Conservation (phyloP, 73 alveolate species). For the Symbiodinium pilosum region DNA sequence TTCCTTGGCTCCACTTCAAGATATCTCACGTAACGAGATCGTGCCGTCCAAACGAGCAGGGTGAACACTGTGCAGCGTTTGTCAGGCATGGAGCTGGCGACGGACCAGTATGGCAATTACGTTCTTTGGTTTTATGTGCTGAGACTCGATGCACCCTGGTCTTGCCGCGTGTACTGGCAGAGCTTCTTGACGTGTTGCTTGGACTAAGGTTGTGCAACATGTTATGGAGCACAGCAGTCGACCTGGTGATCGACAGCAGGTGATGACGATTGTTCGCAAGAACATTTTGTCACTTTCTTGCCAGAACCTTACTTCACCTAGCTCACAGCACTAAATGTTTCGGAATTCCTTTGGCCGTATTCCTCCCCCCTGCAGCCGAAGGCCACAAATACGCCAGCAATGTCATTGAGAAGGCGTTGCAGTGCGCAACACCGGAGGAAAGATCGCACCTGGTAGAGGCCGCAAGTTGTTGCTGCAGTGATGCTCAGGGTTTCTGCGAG, state of each 20-base stretch:
- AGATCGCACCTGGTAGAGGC: slow-evolving; percentile 48
- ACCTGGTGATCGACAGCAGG: slow-evolving; percentile 96
- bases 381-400: slow-evolving; percentile 93
- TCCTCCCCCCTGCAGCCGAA: background rate
- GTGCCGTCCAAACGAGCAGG: too few relatives aligned
- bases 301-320: background rate
- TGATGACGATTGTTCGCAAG: slow-evolving; percentile 56
- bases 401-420: slow-evolving; percentile 94
- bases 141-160: background rate
- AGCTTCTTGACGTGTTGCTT: slow-evolving; percentile 95
- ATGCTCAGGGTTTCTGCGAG: background rate
- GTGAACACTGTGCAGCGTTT: too few relatives aligned
- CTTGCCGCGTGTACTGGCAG: slow-evolving; percentile 96
- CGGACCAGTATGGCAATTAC: slow-evolving; percentile 96
- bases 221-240: slow-evolving; percentile 97
- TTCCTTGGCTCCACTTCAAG: too few relatives aligned
- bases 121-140: background rate
- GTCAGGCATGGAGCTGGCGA: slow-evolving; percentile 95
- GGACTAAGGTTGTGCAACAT: slow-evolving; percentile 97
- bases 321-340: background rate
- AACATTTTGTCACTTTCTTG: slow-evolving; percentile 52
- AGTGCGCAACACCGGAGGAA: slow-evolving; percentile 70
- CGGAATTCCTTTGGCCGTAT: background rate
- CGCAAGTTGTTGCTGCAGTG: background rate
- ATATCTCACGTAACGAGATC: too few relatives aligned